These are phyloP conservation scores for Puccinellia tenuiflora DNA, from an alignment of 176 grass and related monocot species.

Conservation along the genomic window DNA sequence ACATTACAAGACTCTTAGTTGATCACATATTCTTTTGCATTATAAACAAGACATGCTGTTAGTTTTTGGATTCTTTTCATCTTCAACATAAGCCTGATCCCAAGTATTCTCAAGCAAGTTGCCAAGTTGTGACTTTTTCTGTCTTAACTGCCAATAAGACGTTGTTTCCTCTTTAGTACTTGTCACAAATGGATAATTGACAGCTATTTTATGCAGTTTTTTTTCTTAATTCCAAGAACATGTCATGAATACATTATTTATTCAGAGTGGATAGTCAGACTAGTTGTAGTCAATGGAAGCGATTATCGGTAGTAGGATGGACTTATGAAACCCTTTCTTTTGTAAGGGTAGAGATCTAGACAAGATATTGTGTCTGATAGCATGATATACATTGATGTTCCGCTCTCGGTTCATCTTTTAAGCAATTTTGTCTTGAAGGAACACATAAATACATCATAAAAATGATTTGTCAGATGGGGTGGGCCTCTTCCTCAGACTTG, in stretches of 20 bases:
- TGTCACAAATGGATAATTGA: background rate
- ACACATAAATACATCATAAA: background rate
- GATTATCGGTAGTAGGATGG: background rate
- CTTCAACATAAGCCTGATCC: background rate
- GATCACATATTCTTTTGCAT: background rate
- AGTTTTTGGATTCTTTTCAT: conserved; percentile 2
- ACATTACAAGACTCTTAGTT: background rate
- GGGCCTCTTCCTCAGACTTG: conserved; percentile 65
- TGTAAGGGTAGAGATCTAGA: background rate
- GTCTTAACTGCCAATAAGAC: background rate
- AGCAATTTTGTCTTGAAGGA: background rate
- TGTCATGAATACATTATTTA: background rate
- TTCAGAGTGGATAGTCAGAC: background rate
- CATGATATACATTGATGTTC: background rate
- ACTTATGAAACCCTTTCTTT: background rate
- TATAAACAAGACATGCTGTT: background rate
- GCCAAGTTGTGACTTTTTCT: conserved; percentile 1
- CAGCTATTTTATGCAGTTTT: background rate
- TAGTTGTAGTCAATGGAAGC: background rate
- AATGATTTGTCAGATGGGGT: conserved; percentile 52
- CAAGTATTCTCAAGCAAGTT: background rate
- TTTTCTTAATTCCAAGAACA: background rate
- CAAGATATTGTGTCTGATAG: background rate
- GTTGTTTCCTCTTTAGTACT: background rate
- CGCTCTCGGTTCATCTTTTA: background rate